Evolutionary conservation across 2,329 filamentous ascomycete species (phyloP), one percentile per base, ranked within the genome.

Genomic region (Ustilaginoidea virens): DNA sequence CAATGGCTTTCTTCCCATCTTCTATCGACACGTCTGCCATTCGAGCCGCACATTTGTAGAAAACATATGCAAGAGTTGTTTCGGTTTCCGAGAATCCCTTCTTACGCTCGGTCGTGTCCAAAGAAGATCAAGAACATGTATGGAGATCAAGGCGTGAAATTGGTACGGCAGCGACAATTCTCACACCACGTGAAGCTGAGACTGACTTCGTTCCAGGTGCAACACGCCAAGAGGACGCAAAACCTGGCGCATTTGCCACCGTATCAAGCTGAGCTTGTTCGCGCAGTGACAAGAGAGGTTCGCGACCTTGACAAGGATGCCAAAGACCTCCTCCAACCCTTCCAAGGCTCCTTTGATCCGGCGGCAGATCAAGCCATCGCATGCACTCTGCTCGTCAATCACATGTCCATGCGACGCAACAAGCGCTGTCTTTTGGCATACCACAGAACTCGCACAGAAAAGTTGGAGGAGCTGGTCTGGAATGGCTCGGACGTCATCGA

Each of bases 391-490:
- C 71, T 98, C 14, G 86, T 96, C 36, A 81, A 94, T 50, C 87
- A 98, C 49, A 62, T 98, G 8, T 85, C 81, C 41, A 94, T 96
- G 80, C 76, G 90, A 27, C 71, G 90, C 31, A 93, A 98, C 53
- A 98, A 98, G 54, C 77, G 90, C 24, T 98, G 90, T 47, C 65
- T 98, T 13, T 69, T 98, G 5, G 86, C 87, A 4, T 98, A 98
- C 49, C 90, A 98, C 51, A 75, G 80, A 18, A 86, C 83, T 12
- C 73, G 90, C 28, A 80, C 81, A 3, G 81, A 94, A 48, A 92
- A 92, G 52, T 63, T 98, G 7, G 90, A 96, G 48, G 80, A 87
- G 49, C 75, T 93, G 47, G 87, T 86, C 35, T 98, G 90, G 90
- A 79, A 72, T 36, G 90, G 87, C 2, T 66, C 75, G 8, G 90